These are phyloP conservation scores for Poa annua DNA, from an alignment of 176 grass and related monocot genomes.

Conservation along the genomic window DNA sequence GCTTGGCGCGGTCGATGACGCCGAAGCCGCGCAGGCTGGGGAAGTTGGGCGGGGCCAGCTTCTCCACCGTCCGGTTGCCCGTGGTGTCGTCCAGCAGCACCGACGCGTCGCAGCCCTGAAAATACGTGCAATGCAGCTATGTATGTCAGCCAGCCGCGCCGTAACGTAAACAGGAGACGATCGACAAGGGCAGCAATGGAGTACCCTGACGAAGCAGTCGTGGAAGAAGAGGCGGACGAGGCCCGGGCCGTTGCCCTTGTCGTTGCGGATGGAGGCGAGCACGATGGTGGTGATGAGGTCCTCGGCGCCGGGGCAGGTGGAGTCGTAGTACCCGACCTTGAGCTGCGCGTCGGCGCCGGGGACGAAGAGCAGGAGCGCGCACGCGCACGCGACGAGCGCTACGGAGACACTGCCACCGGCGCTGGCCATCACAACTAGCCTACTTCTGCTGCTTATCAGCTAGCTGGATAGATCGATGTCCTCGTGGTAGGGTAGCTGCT, in stretches of 20 bases:
- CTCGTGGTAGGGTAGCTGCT: background rate
- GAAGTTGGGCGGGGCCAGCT: constrained; percentile 48
- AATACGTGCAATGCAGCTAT: background rate
- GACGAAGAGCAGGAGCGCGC: background rate
- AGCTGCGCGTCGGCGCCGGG: constrained; percentile 17
- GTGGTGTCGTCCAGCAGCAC: constrained; percentile 58
- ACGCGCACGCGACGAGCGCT: background rate
- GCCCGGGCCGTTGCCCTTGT: constrained; percentile 56
- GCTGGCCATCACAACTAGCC: background rate
- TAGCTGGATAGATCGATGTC: background rate
- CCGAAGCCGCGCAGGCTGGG: constrained; percentile 52
- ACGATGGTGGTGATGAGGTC: constrained; percentile 44
- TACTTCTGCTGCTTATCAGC: background rate
- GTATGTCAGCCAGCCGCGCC: background rate
- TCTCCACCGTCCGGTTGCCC: constrained; percentile 44
- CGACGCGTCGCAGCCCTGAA: constrained; percentile 71
- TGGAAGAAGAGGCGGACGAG: constrained; percentile 79
- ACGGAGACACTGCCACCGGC: background rate
- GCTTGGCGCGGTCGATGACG: constrained; percentile 60
- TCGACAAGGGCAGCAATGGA: background rate
- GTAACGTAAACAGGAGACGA: too few species aligned
- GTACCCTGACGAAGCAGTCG: constrained; percentile 78
- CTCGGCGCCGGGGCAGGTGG: constrained; percentile 42
- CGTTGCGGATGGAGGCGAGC: constrained; percentile 48
- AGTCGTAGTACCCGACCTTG: constrained; percentile 45